These are phyloP conservation scores for Talaromyces proteolyticus DNA, from an alignment of 495 filamentous ascomycete species.

Conservation along the genomic window DNA sequence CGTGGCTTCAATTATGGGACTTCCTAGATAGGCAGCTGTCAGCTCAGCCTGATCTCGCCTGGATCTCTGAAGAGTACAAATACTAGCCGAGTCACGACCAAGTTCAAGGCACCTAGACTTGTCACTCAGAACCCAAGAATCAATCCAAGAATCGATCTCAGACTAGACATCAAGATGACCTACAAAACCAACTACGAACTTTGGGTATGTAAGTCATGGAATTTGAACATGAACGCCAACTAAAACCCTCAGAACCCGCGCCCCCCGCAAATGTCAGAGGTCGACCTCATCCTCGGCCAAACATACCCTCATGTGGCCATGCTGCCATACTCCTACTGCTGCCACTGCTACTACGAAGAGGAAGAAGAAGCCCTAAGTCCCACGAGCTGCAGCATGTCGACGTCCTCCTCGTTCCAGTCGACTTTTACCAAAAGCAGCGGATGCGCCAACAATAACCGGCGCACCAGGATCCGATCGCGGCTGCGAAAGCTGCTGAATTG, in stretches of 20 bases:
- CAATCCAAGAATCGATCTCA: too few relatives aligned
- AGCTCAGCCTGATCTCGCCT: not conserved
- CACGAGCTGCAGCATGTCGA: not conserved
- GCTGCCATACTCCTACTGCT: slow-evolving; percentile 6
- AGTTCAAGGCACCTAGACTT: not conserved
- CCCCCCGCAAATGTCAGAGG: slow-evolving; percentile 5
- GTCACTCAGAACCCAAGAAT: too few relatives aligned
- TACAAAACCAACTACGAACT: slow-evolving; percentile 44
- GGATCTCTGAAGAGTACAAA: slow-evolving; percentile 7
- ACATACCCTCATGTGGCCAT: slow-evolving; percentile 8
- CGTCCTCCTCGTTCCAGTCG: not conserved
- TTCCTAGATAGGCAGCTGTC: not conserved
- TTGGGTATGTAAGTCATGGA: slow-evolving; percentile 28
- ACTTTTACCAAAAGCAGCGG: not conserved
- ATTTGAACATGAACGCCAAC: not conserved
- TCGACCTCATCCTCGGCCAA: slow-evolving; percentile 3
- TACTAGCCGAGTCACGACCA: not conserved
- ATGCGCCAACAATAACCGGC: not conserved
- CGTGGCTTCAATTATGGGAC: not conserved
- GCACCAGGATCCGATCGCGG: slow-evolving; percentile 1
- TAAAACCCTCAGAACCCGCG: not conserved
- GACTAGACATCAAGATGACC: slow-evolving; percentile 18
- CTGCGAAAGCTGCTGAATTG: slow-evolving; percentile 3
- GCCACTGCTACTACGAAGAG: slow-evolving; percentile 7
- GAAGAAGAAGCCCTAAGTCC: slow-evolving; percentile 1